Evolutionary conservation across 1,139 yeast species (phyloP).

Genomic region (Candida glucosophila): DNA sequence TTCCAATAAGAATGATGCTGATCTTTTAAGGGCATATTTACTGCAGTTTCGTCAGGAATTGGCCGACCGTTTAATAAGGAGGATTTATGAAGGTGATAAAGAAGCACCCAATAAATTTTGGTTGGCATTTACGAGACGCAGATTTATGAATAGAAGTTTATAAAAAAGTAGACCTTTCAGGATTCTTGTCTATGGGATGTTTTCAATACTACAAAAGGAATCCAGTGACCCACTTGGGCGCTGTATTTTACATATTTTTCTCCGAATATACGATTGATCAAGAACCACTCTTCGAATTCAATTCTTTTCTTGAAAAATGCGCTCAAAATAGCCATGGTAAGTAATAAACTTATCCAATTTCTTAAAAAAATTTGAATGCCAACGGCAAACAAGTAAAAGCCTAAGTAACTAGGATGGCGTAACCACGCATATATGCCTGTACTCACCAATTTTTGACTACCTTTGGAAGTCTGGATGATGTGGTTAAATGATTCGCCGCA

Average conservation of each 20-base stretch:
- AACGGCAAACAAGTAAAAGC: slow-evolving; percentile 28
- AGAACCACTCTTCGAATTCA: slow-evolving; percentile 27
- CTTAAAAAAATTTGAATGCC: slow-evolving; percentile 25
- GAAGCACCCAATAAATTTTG: slow-evolving; percentile 67
- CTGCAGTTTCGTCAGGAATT: slow-evolving; percentile 94
- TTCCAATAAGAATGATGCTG: slow-evolving; percentile 63
- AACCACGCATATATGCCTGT: slow-evolving; percentile 21
- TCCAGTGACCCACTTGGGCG: slow-evolving; percentile 17
- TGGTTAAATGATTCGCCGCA: slow-evolving; percentile 34
- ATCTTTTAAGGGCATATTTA: slow-evolving; percentile 69
- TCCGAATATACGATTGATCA: slow-evolving; percentile 21
- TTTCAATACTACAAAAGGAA: slow-evolving; percentile 16
- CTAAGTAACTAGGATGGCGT: slow-evolving; percentile 38
- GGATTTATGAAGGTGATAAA: slow-evolving; percentile 56
- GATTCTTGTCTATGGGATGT: too few relatives aligned
- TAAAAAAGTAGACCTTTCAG: slow-evolving; percentile 7
- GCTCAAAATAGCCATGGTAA: slow-evolving; percentile 13
- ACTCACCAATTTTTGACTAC: slow-evolving; percentile 16
- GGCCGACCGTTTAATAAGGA: slow-evolving; percentile 67
- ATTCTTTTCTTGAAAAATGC: slow-evolving; percentile 27
- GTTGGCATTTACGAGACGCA: slow-evolving; percentile 92
- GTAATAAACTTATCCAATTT: slow-evolving; percentile 14
- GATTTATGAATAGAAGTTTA: slow-evolving; percentile 83
- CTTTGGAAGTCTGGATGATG: slow-evolving; percentile 9
- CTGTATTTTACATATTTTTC: slow-evolving; percentile 19